Evolutionary conservation across 2,329 filamentous ascomycete genomes (phyloP), one percentile per base, ranked within the genome.

Genomic region (Penicillium decumbens): DNA sequence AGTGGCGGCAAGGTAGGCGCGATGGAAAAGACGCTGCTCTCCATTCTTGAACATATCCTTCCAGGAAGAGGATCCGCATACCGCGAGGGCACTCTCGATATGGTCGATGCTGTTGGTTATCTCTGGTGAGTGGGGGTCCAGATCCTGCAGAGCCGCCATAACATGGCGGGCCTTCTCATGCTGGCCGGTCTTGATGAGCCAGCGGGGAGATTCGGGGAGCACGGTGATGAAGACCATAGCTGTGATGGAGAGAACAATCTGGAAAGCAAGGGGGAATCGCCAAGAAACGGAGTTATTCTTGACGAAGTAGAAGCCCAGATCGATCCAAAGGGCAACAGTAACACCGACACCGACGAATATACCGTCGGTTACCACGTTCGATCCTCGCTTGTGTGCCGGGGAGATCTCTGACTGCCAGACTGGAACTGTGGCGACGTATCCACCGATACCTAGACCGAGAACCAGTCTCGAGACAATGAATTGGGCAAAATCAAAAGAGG

Each of bases 291-390:
- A 68, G 45, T 61, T 68, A 1, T 53, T 60, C 28, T 60, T 65
- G 45, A 70, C 65, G 30, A 70, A 67, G 45, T 65, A 71, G 51
- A 70, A 70, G 12, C 73, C 75, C 24, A 77, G 69, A 49, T 77
- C 74, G 49, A 78, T 72, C 75, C 75, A 78, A 4, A 75, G 68
- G 42, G 75, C 69, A 18, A 76, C 62, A 0, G 72, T 65, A 45
- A 76, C 75, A 23, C 75, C 75, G 1, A 70, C 58, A 32, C 68
- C 67, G 48, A 77, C 74, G 58, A 77, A 76, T 49, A 75, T 70
- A 9, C 75, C 73, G 38, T 77, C 75, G 2, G 78, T 75, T 18
- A 77, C 77, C 35, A 81, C 75, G 23, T 78, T 57, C 0, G 72
- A 65, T 28, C 78, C 79, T 28, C 78, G 72, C 39, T 75, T 74